Evolutionary conservation across 768 basidiomycete species (phyloP), one percentile per base, ranked within the genome.

Genomic region (Rubroboletus satanas): DNA sequence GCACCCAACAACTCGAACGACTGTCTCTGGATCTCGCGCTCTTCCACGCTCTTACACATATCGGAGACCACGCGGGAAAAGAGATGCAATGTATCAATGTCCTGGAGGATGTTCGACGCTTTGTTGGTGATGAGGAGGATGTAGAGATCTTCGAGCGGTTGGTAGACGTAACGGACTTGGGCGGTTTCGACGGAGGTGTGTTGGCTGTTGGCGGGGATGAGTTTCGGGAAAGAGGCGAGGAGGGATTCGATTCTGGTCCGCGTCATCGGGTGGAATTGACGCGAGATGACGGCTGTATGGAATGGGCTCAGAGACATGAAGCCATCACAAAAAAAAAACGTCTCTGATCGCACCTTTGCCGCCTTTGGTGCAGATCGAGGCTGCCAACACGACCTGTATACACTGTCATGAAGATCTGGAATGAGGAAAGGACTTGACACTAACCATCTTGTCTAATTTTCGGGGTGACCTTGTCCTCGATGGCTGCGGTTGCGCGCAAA

Each of bases 111-210:
- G 67, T 99, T 99, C n/a, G 91, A 93, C 8, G 93, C 91, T 72
- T 97, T 98, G 76, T 98, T 98, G 51, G 96, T 98, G 74, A 98
- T 95, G 60, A 98, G 81, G 61, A 98, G 80, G 56, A 98, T 96
- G 74, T 98, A 98, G 26, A 98, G 84, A 70, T 98, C 93, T 71
- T 97, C 94, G 44, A 98, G 82, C 0, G 94, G 93, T 66, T 97
- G 94, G 72, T 96, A 98, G 58, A 98, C 94, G 68, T 93, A 98
- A 63, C 94, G 89, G 48, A 96, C 94, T 72, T 99, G 93, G 37
- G 89, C 73, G 0, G 93, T 97, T 78, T 92, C 95, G 63, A 96
- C 89, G n/a, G 93, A 91, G 4, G 95, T 97, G 70, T 98, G 94
- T 72, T 97, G 94, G 26, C 87, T 92, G 66, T 91, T 92, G 50